These are phyloP conservation scores for Saprolegnia diclina DNA, from an alignment of 352 stramenopile species.

Conservation along the genomic window DNA sequence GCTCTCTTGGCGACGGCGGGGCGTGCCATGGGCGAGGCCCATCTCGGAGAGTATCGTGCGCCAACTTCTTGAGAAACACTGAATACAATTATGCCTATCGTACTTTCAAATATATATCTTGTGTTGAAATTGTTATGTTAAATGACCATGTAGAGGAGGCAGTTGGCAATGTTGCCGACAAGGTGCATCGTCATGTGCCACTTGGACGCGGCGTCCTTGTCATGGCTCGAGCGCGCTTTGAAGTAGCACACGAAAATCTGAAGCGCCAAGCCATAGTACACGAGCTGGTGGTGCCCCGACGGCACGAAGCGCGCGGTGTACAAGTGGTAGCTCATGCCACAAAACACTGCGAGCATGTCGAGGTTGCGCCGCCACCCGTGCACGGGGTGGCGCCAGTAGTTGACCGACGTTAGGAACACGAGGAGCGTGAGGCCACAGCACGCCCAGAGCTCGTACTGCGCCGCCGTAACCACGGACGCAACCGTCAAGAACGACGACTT, in stretches of 20 bases:
- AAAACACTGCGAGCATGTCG: conserved; percentile 62
- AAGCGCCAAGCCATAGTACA: conserved; percentile 57
- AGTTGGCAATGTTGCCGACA: conserved; percentile 67
- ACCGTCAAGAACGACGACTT: conserved; percentile 67
- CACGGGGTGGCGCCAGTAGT: conserved; percentile 76
- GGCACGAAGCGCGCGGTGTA: conserved; percentile 54
- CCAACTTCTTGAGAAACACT: neutral
- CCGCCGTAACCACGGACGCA: conserved; percentile 51
- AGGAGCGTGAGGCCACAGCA: conserved; percentile 57
- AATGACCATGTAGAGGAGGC: conserved; percentile 56
- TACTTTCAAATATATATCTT: neutral
- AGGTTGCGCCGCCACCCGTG: conserved; percentile 62
- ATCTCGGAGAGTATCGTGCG: neutral
- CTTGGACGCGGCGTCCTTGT: conserved; percentile 62
- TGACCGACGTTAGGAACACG: conserved; percentile 76
- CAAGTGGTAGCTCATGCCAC: conserved; percentile 54
- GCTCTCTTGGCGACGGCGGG: neutral
- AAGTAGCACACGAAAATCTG: conserved; percentile 72
- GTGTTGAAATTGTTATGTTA: neutral
- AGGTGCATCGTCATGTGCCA: conserved; percentile 79
- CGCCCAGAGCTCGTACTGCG: conserved; percentile 51
- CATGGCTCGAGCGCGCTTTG: conserved; percentile 45
- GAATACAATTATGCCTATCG: neutral
- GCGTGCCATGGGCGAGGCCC: neutral
- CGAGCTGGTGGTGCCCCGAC: conserved; percentile 46